Percentiles rank a stretch among this genome's conserved stretches.
Conservation (phyloP, 2,329 filamentous ascomycete species). For the Teratosphaeria nubilosa region DNA sequence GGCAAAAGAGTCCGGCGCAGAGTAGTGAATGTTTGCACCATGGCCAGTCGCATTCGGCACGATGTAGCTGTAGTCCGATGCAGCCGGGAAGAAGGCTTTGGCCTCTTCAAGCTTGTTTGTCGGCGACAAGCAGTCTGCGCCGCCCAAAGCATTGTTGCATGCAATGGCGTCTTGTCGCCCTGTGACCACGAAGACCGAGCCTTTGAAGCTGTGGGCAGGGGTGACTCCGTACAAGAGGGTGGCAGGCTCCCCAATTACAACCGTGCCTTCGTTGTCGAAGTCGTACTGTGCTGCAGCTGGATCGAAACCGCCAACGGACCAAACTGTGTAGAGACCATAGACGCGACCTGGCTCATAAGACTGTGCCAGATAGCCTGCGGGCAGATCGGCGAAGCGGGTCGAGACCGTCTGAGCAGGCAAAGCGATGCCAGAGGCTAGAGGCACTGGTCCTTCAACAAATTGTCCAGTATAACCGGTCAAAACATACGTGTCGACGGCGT, state of each 20-base stretch:
- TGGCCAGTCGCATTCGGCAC: not conserved
- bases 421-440: not conserved
- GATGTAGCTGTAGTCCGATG: not conserved
- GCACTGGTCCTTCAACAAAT: not conserved
- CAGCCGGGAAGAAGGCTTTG: not conserved
- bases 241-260: not conserved
- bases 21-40: not conserved
- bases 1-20: not conserved
- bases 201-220: not conserved
- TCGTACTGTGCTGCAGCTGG: not conserved
- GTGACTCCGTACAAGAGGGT: not conserved
- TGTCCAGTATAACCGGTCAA: not conserved
- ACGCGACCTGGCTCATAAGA: not conserved
- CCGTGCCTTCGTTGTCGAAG: constrained; percentile 1
- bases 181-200: not conserved
- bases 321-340: not conserved
- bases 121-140: not conserved
- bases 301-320: not conserved
- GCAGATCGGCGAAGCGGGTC: not conserved
- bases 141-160: not conserved
- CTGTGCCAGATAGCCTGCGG: not conserved
- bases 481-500: not conserved
- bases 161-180: not conserved
- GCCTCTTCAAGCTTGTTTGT: not conserved
- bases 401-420: not conserved